These are phyloP conservation scores for Stropharia rugosoannulata DNA, from an alignment of 768 basidiomycete genomes.

Conservation along the genomic window DNA sequence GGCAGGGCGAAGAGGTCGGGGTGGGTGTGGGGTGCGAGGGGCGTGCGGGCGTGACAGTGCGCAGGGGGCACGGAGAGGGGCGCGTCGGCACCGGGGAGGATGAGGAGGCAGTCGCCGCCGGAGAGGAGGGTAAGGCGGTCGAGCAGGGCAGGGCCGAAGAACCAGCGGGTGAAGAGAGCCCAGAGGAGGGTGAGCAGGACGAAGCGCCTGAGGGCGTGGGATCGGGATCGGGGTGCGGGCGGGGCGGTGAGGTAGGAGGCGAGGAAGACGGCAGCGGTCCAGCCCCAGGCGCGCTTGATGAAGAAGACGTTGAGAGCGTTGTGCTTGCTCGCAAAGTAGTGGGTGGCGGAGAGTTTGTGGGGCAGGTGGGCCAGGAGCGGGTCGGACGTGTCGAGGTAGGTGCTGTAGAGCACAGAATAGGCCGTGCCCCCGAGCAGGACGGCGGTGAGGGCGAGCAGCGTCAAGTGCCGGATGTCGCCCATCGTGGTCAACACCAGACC, in stretches of 20 bases:
- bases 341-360: slow-evolving; percentile 58
- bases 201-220: slow-evolving; percentile 51
- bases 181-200: slow-evolving; percentile 60
- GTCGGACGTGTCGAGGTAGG: slow-evolving; percentile 86
- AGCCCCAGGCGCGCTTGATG: slow-evolving; percentile 90
- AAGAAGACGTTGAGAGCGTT: slow-evolving; percentile 84
- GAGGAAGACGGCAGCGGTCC: slow-evolving; percentile 75
- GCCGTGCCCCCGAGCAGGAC: slow-evolving; percentile 60
- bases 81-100: slow-evolving; percentile 53
- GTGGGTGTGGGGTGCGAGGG: slow-evolving; percentile 59
- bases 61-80: slow-evolving; percentile 50
- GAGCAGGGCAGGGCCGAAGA: slow-evolving; percentile 81
- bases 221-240: slow-evolving; percentile 32
- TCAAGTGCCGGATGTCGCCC: slow-evolving; percentile 17
- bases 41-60: slow-evolving; percentile 50
- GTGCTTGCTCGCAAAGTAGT: slow-evolving; percentile 79
- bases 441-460: slow-evolving; percentile 30
- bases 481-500: slow-evolving; percentile 5
- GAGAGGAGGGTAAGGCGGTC: slow-evolving; percentile 63
- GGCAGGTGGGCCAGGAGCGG: slow-evolving; percentile 67
- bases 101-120: slow-evolving; percentile 77
- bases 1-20: slow-evolving; percentile 55
- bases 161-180: slow-evolving; percentile 80
- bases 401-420: slow-evolving; percentile 61
- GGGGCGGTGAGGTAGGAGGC: slow-evolving; percentile 60